Evolutionary conservation across 129 eudicot genomes (phyloP).

Genomic region (Flaveria sonorensis): DNA sequence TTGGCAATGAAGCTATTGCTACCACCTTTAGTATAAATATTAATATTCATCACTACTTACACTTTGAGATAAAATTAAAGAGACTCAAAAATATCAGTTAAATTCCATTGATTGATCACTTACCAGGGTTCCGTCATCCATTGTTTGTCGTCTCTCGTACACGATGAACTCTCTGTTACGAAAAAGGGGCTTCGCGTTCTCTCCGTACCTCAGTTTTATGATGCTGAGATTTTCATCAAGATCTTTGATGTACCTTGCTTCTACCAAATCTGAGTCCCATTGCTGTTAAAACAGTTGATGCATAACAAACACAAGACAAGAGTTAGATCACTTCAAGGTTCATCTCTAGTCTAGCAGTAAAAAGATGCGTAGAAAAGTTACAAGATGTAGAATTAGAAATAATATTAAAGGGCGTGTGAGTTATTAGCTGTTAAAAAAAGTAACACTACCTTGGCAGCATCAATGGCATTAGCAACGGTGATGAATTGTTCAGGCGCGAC

Average conservation of each 20-base stretch:
- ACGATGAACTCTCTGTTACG: constrained; percentile 89
- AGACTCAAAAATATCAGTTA: neutral
- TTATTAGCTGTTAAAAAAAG: neutral
- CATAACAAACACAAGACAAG: neutral
- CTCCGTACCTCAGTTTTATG: constrained; percentile 70
- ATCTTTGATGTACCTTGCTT: constrained; percentile 87
- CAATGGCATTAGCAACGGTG: constrained; percentile 87
- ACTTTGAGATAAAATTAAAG: neutral
- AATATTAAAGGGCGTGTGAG: too few relatives aligned
- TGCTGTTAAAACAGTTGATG: constrained; percentile 47
- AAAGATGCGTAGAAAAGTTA: too few relatives aligned
- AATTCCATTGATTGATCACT: neutral
- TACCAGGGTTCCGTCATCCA: constrained; percentile 97
- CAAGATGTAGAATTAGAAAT: too few relatives aligned
- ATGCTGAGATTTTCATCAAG: constrained; percentile 84
- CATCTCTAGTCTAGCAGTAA: too few relatives aligned
- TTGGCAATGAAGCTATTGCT: constrained; percentile 98
- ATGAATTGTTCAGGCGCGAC: constrained; percentile 77
- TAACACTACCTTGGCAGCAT: constrained; percentile 81
- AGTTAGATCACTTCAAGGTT: neutral
- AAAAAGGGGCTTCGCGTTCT: constrained; percentile 79
- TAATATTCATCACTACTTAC: neutral
- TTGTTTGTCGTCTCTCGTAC: constrained; percentile 89
- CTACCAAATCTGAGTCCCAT: constrained; percentile 94
- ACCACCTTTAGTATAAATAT: constrained; percentile 54